Base-by-base conservation (phyloP, 2,329 filamentous ascomycete species). In the Tolypocladium amazonense region DNA sequence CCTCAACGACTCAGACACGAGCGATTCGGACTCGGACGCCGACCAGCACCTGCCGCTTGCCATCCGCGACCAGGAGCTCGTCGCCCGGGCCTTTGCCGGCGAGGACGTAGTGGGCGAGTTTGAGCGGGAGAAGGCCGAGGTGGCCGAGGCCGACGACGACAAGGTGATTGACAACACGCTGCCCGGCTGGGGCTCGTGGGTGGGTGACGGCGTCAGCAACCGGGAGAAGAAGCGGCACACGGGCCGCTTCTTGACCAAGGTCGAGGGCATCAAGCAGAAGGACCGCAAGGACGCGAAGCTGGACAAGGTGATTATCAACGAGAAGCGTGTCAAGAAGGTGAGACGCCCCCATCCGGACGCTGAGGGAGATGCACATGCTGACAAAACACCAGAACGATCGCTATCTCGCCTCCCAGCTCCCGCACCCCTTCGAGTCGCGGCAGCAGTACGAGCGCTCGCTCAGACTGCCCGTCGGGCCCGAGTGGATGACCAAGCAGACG, bases 401-500 rank as follows among this genome's bases (percentile, higher is more conserved):
- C 71, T 97, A 96, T 70, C 81, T 96, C 68, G 92, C 94, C 23
- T 85, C 86, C 11, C 84, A 86, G 67, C 79, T 99, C 57, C 94
- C 94, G 56, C 90, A 95, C 75, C 87, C 87, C n/a, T 97, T 92
- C 73, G 93, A 97, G 79, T 90, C 83, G 35, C 83, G 82, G 66
- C 83, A 89, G 69, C 92, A 97, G 78, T 97, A 97, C 75, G 94
- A 99, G 79, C 81, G 93, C 57, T 89, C 88, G 64, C 78, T 97
- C 61, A 82, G 93, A 52, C 76, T 97, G 65, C 94, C 94, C 1
- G 85, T 97, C 62, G 94, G 94, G 1, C 90, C 89, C 20, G 93
- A 99, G 75, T 99, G 93, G 92, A 86, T 87, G 66, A 97, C 93
- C n/a, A 97, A 96, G 82, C 86, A 91, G 77, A 91, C 89, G 18